Conservation (phyloP, 805 yeast species). For the Yamadazyma insecticola region DNA sequence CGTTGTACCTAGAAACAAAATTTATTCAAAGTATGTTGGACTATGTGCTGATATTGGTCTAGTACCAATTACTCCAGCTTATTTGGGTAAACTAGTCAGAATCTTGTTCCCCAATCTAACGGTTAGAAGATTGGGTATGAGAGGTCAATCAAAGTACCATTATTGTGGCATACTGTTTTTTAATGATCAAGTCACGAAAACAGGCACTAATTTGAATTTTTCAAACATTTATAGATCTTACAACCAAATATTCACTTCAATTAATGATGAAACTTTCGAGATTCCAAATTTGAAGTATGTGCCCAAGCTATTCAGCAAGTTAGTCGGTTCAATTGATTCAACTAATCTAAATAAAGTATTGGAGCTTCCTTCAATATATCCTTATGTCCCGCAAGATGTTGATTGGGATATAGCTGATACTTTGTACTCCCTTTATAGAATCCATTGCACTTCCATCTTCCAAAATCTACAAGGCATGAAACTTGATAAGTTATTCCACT, state of each 20-base stretch:
- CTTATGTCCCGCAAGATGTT: slow-evolving; percentile 38
- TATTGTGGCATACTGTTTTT: slow-evolving; percentile 83
- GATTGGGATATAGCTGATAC: slow-evolving; percentile 61
- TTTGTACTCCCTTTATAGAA: slow-evolving; percentile 55
- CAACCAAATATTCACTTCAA: slow-evolving; percentile 9
- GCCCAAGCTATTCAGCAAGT: slow-evolving; percentile 23
- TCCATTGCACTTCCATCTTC: slow-evolving; percentile 60
- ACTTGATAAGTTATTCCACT: slow-evolving; percentile 52
- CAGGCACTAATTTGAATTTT: slow-evolving; percentile 5
- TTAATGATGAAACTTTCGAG: too few species aligned
- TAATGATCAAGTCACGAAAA: too few species aligned
- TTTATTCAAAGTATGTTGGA: slow-evolving; percentile 39
- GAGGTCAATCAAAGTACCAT: slow-evolving; percentile 82
- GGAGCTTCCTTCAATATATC: slow-evolving; percentile 35
- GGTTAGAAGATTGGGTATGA: slow-evolving; percentile 74
- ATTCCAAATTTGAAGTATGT: slow-evolving; percentile 18
- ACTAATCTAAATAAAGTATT: slow-evolving; percentile 14
- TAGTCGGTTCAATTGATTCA: slow-evolving; percentile 14
- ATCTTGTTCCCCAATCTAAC: slow-evolving; percentile 61
- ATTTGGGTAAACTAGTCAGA: slow-evolving; percentile 71
- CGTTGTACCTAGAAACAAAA: slow-evolving; percentile 39
- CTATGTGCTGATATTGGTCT: slow-evolving; percentile 37
- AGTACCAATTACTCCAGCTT: slow-evolving; percentile 68
- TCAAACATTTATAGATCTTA: slow-evolving; percentile 11
- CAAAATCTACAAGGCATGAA: slow-evolving; percentile 68